Base-by-base conservation (phyloP, 345 rosid genomes). In the Xanthoceras sorbifolium region DNA sequence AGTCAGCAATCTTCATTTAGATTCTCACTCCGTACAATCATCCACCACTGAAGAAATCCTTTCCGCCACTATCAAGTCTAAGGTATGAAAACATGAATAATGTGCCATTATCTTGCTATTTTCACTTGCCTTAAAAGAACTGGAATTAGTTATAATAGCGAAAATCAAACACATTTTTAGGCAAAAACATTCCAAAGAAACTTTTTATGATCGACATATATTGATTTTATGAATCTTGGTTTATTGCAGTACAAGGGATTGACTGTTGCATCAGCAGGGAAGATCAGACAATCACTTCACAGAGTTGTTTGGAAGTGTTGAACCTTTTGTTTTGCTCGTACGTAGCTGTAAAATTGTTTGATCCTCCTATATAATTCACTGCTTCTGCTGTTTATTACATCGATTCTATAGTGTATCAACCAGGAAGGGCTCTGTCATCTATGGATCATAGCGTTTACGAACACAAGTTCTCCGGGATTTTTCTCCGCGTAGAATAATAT, bases 21-120 rank as follows among this genome's bases (percentile, higher is more conserved):
- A 97, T 87, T 92, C 92, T 48, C 90, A 90, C 78, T 86, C 97
- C 0, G 90, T 97, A 50, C 93, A 90, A 48, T 94, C 99, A 6
- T 86, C 92, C 7, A 89, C 87, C 32, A 75, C 61, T 1, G 89
- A 88, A 14, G 97, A 94, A 54, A 74, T 90, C 54, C 87, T 97
- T 15, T 90, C 87, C 62, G 74, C 91, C 73, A 83, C 89, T 11
- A 86, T 94, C 36, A 88, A 85, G 71, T 85, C 92, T 71, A 86
- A 91, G 98, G 99, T 97, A 87, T 17, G 66, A 6, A 50, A 50
- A 54, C 25, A 40, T 18, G 31, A 22, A 31, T 23, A 52, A 11
- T 17, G 1, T 70, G 63, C 10, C 20, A 52, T 9, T n/a, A 20
- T 20, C 29, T 70, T 50, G 34, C n/a, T n/a, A 3, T 28, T 18